Base-by-base conservation (phyloP, 164 flowering plant genomes). In the Platanus orientalis region DNA sequence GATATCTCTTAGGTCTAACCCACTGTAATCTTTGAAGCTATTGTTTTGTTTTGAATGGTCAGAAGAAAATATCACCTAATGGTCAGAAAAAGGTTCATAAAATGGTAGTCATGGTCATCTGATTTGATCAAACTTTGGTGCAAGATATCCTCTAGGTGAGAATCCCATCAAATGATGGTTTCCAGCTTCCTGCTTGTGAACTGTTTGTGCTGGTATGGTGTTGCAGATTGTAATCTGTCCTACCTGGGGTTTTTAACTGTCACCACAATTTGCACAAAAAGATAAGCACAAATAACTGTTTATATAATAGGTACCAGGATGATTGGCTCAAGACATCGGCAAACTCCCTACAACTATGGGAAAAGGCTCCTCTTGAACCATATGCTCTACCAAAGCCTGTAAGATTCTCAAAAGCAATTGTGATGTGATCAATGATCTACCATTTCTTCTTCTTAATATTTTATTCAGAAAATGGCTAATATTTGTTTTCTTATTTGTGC, bases 281-380 rank as follows among this genome's bases (percentile, higher is more conserved):
- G 36, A 58, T 52, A 61, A 56, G 65, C 60, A 27, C 39, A 58
- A 56, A 21, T 58, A 55, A 25, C 63, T 48, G 7, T 65, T 65
- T 64, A 5, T 68, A 47, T 56, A 42, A 70, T 69, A 95, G 99
- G 79, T 95, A 95, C 69, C 99, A 95, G 83, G 99, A 95, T 81
- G 99, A 95, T 83, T 95, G 99, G 99, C 94, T 95, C 7, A 95
- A 95, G 79, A 81, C 91, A 60, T 88, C 97, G 21, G 78, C 92
- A 13, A 84, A 67, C 78, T 81, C 97, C 48, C 66, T 95, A 19
- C 97, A 92, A 60, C 69, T 76, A 4, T 92, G 97, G 97, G 99
- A 95, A 69, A 95, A 95, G 77, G 99, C 96, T 78, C 99, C 98
- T 71, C 73, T 90, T 64, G 99, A 95, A 69, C 99, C 99, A 21